These are phyloP conservation scores for Aspergillus taichungensis DNA, from an alignment of 495 filamentous ascomycete genomes.

Conservation along the genomic window DNA sequence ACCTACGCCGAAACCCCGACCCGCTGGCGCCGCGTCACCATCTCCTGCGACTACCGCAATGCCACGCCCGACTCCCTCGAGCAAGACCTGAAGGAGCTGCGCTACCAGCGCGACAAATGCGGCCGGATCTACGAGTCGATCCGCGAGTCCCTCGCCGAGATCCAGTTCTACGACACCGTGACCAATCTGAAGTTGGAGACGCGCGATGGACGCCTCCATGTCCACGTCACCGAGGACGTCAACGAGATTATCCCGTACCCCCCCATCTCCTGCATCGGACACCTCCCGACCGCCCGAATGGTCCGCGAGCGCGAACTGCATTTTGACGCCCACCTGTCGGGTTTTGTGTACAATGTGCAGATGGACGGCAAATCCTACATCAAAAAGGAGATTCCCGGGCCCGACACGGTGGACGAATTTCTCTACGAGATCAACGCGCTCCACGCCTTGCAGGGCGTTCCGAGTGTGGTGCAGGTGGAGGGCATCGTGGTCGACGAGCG, in stretches of 20 bases:
- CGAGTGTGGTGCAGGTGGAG: conserved; percentile 78
- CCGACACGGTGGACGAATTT: conserved; percentile 94
- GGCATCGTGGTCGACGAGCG: conserved; percentile 82
- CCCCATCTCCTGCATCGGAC: conserved; percentile 60
- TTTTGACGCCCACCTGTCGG: conserved; percentile 89
- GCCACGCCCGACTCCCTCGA: conserved; percentile 78
- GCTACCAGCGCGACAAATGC: conserved; percentile 88
- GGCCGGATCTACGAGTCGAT: conserved; percentile 95
- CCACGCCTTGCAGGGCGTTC: conserved; percentile 59
- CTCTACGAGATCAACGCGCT: conserved; percentile 97
- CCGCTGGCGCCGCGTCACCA: conserved; percentile 79
- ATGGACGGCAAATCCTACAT: conserved; percentile 63
- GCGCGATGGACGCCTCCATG: conserved; percentile 78
- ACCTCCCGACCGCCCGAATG: conserved; percentile 55
- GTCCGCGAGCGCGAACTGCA: conserved; percentile 65
- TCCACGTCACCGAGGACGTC: conserved; percentile 96
- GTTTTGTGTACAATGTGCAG: conserved; percentile 92
- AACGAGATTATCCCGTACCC: conserved; percentile 94
- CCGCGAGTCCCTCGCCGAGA: conserved; percentile 79
- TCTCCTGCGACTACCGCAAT: conserved; percentile 88
- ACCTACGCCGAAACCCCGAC: conserved; percentile 77
- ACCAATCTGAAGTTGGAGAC: conserved; percentile 96
- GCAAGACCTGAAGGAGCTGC: conserved; percentile 63
- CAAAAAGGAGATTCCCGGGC: conserved; percentile 97
- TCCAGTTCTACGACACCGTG: conserved; percentile 91